phyloP scores from a whole-genome alignment of 176 grass and related monocot species.

The Eragrostis nindensis region DNA sequence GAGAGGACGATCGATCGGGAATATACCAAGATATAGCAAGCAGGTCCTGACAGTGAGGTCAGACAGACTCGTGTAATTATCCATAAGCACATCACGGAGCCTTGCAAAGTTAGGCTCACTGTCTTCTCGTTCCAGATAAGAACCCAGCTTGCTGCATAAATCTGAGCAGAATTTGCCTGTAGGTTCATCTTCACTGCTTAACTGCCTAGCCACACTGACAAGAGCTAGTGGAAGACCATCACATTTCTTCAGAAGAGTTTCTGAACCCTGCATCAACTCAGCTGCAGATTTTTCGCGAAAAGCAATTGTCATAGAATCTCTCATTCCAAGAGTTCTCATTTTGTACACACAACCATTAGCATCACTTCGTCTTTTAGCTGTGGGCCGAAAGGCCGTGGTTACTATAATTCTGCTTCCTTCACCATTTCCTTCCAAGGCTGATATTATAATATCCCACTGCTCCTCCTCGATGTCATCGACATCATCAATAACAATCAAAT shows the following conservation, averaged over 20 bases:
- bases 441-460: background rate
- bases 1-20: background rate
- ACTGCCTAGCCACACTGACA: background rate
- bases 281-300: background rate
- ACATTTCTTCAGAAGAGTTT: conserved; percentile 24
- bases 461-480: background rate
- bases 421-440: background rate
- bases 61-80: background rate
- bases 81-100: background rate
- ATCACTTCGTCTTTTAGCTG: background rate
- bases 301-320: background rate
- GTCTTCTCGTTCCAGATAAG: conserved; percentile 9
- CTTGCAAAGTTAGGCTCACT: background rate
- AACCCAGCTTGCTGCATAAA: background rate
- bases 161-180: background rate
- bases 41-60: background rate
- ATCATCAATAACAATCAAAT: conserved; percentile 9
- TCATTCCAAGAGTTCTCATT: conserved; percentile 2
- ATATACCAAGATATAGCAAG: conserved; percentile 7
- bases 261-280: background rate
- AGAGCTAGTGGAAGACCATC: conserved; percentile 26
- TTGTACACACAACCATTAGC: background rate
- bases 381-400: background rate
- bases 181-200: background rate
- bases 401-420: conserved; percentile 18